A percentile compares a stretch with the other conserved stretches of the same genome.
Evolutionary conservation across 768 basidiomycete species (phyloP).

Genomic region (Psilocybe tampanensis): DNA sequence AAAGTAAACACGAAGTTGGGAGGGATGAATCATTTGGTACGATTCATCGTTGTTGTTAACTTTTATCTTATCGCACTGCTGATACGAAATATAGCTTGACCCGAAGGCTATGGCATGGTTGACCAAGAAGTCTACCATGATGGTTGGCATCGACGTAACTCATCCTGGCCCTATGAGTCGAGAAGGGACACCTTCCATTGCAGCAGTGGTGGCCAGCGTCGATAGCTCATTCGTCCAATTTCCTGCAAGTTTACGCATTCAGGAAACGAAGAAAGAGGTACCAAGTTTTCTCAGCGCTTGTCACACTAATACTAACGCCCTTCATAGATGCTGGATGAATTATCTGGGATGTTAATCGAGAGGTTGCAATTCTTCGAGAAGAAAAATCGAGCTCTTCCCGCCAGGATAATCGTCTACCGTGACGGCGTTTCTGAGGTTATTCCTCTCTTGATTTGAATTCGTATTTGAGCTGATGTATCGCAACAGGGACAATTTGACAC

Average conservation of each 20-base stretch:
- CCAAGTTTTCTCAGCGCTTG: background rate
- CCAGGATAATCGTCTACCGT: slow-evolving; percentile 72
- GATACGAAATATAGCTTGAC: slow-evolving; percentile 45
- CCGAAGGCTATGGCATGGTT: slow-evolving; percentile 62
- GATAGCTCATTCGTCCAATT: slow-evolving; percentile 75
- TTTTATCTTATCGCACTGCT: background rate
- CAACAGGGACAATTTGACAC: slow-evolving; percentile 71
- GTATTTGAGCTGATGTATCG: slow-evolving; percentile 1
- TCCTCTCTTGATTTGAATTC: background rate
- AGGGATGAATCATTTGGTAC: slow-evolving; percentile 70
- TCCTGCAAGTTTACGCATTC: slow-evolving; percentile 73
- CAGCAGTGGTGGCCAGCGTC: slow-evolving; percentile 78
- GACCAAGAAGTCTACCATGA: slow-evolving; percentile 69
- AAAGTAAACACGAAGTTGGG: slow-evolving; percentile 86
- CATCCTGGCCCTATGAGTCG: slow-evolving; percentile 72
- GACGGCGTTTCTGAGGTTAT: slow-evolving; percentile 83
- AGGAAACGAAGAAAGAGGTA: slow-evolving; percentile 56
- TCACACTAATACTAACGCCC: background rate
- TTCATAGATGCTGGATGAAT: slow-evolving; percentile 69
- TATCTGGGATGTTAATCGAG: slow-evolving; percentile 71
- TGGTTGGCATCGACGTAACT: slow-evolving; percentile 86
- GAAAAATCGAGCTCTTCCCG: slow-evolving; percentile 61
- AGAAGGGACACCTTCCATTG: slow-evolving; percentile 79
- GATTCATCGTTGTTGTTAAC: slow-evolving; percentile 1
- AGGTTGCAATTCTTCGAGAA: slow-evolving; percentile 59